phyloP scores from a whole-genome alignment of 352 stramenopile species.

The Globisporangium abappressorium region DNA sequence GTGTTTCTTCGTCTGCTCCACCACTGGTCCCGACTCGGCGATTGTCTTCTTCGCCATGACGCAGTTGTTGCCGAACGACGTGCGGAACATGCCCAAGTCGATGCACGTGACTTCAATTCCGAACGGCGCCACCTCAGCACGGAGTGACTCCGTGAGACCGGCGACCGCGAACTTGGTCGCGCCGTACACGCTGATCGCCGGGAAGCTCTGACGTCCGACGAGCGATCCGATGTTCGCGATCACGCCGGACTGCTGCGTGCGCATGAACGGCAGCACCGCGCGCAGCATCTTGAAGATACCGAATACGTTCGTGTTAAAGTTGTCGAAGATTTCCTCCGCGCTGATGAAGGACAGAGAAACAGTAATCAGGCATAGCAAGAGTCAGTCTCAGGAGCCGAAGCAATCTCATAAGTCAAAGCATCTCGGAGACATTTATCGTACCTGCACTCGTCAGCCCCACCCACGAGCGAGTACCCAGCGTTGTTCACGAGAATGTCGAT shows the following conservation, averaged over 20 bases:
- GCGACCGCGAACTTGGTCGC: slow-evolving; percentile 43
- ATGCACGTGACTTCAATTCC: slow-evolving; percentile 41
- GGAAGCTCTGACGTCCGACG: slow-evolving; percentile 26
- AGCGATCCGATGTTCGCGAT: slow-evolving; percentile 45
- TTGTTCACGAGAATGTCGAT: slow-evolving; percentile 48
- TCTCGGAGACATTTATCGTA: neutral
- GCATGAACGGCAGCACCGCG: slow-evolving; percentile 40
- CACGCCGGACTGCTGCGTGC: slow-evolving; percentile 25
- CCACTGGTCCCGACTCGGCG: slow-evolving; percentile 22
- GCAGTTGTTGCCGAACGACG: slow-evolving; percentile 26
- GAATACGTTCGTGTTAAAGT: slow-evolving; percentile 51
- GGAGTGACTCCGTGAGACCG: slow-evolving; percentile 30
- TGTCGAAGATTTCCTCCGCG: slow-evolving; percentile 30
- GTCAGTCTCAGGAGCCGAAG: no score
- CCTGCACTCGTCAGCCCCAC: slow-evolving; percentile 12
- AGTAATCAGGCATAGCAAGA: no score
- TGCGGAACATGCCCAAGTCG: slow-evolving; percentile 38
- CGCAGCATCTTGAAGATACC: slow-evolving; percentile 32
- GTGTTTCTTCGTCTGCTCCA: slow-evolving; percentile 21
- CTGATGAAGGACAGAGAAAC: slow-evolving; percentile 5
- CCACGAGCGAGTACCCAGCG: slow-evolving; percentile 30
- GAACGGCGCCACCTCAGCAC: slow-evolving; percentile 28
- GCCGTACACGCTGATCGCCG: slow-evolving; percentile 34
- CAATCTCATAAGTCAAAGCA: no score
- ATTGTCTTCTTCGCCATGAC: slow-evolving; percentile 22